Percentiles rank a stretch among this genome's conserved stretches.
Evolutionary conservation across 805 yeast genomes (phyloP).

Genomic region (Huiozyma sinensis): DNA sequence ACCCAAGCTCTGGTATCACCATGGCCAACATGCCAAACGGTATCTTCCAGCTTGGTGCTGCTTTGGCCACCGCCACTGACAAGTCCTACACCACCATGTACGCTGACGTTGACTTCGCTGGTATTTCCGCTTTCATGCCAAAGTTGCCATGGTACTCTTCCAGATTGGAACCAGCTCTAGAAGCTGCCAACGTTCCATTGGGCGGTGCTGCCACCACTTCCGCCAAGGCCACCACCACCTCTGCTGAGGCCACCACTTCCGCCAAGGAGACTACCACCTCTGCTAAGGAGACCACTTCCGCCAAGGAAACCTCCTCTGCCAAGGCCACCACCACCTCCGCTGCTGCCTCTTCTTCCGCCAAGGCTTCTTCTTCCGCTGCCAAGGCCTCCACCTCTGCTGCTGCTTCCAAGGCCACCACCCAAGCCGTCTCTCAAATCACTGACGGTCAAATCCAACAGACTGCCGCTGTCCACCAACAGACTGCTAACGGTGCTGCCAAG

Average conservation of each 20-base stretch:
- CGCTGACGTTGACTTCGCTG: conserved; percentile 20
- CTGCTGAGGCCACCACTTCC: conserved; percentile 4
- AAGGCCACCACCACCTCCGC: conserved; percentile 3
- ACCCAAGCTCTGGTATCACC: conserved; percentile 10
- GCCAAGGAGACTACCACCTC: conserved; percentile 6
- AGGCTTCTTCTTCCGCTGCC: conserved; percentile 2
- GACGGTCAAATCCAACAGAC: conserved; percentile 6
- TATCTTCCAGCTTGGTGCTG: conserved; percentile 15
- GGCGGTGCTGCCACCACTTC: conserved; percentile 1
- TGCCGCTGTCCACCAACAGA: conserved; percentile 10
- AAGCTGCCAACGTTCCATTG: conserved; percentile 5
- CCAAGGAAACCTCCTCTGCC: conserved; percentile 6
- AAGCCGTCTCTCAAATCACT: conserved; percentile 6
- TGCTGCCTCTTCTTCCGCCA: conserved; percentile 1
- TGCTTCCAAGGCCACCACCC: conserved; percentile 6
- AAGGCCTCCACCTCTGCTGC: conserved; percentile 2
- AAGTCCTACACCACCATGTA: conserved; percentile 27
- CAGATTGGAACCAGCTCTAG: conserved; percentile 15
- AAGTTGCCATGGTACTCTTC: conserved; percentile 29
- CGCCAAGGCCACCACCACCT: conserved; percentile 3
- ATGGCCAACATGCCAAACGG: conserved; percentile 12
- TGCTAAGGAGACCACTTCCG: conserved; percentile 5
- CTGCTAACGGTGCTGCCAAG: conserved; percentile 16
- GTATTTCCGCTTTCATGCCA: conserved; percentile 20
- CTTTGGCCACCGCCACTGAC: conserved; percentile 20